Conservation (phyloP, 345 rosid species). For the Euphorbia lathyris region DNA sequence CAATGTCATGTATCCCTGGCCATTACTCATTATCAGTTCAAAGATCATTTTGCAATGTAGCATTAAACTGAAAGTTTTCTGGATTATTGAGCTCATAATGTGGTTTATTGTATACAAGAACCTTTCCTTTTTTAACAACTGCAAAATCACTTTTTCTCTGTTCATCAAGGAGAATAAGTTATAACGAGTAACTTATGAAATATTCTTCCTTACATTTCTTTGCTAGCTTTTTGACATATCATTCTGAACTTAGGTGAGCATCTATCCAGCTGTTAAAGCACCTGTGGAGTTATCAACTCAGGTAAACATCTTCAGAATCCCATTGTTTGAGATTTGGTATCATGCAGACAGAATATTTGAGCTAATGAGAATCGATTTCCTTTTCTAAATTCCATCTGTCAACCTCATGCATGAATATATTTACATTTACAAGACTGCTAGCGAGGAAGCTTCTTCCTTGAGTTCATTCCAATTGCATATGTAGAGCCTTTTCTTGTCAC, state of each 20-base stretch:
- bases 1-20: background rate
- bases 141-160: background rate
- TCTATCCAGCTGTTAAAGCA: slow-evolving; percentile 84
- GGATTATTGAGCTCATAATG: background rate
- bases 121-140: background rate
- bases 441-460: background rate
- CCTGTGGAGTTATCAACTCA: slow-evolving; percentile 76
- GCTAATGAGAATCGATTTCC: background rate
- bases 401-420: background rate
- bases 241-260: slow-evolving; percentile 50
- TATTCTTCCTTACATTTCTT: background rate
- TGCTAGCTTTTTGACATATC: slow-evolving; percentile 5
- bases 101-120: background rate
- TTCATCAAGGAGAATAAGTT: background rate
- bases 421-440: background rate
- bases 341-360: background rate
- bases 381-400: background rate
- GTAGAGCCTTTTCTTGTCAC: background rate
- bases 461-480: background rate
- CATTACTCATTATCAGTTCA: background rate
- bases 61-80: background rate
- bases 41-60: background rate
- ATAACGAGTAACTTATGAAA: background rate
- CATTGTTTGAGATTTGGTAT: background rate
- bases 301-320: slow-evolving; percentile 37